Conservation (phyloP, 1,284 basidiomycete species). For the Amylostereum areolatum region DNA sequence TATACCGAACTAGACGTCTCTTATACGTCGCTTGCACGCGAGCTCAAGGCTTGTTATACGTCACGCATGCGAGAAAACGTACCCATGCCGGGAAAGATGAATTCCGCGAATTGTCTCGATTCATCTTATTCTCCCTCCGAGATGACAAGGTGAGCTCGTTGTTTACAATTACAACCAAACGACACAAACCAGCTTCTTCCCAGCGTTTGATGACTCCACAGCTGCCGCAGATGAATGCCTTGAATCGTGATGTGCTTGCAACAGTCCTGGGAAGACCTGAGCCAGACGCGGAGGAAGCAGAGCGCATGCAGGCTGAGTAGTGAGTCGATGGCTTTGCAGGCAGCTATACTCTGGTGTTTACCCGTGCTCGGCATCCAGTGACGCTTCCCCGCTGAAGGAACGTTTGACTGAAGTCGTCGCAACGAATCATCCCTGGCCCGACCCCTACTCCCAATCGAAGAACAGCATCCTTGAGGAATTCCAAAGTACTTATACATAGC, state of each 20-base stretch:
- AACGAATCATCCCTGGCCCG: neutral
- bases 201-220: constrained; percentile 1
- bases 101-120: constrained; percentile 38
- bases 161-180: neutral
- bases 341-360: neutral
- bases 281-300: constrained; percentile 5
- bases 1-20: constrained; percentile 37
- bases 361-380: neutral
- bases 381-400: neutral
- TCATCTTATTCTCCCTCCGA: constrained; percentile 34
- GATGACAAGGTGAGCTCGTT: constrained; percentile 29
- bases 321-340: neutral
- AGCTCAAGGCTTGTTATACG: constrained; percentile 72
- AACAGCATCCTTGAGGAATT: neutral
- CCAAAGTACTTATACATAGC: neutral
- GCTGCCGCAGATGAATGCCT: neutral
- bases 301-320: constrained; percentile 1
- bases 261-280: constrained; percentile 6
- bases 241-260: constrained; percentile 3
- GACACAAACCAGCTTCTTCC: neutral
- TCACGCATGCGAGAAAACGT: constrained; percentile 45
- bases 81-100: constrained; percentile 46
- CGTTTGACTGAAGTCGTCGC: neutral
- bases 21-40: constrained; percentile 91
- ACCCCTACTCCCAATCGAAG: neutral